A percentile compares a stretch with the other conserved stretches of the same genome.
Conservation (phyloP, 2,329 filamentous ascomycete genomes). For the Curvularia sp. region DNA sequence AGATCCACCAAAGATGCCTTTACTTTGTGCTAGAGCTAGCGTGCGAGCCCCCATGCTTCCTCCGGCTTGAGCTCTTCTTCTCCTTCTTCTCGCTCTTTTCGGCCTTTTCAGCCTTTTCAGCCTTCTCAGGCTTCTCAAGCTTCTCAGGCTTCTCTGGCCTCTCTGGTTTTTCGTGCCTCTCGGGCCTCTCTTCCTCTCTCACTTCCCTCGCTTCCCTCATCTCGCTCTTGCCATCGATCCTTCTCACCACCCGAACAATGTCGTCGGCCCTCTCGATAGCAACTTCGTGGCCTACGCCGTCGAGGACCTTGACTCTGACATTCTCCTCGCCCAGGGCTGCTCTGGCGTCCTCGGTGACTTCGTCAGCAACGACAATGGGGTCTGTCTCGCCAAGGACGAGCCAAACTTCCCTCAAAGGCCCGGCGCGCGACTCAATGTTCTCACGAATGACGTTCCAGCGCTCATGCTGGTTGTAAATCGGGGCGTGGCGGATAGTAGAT, state of each 20-base stretch:
- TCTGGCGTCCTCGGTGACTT: slow-evolving; percentile 68
- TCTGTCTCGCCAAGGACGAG: slow-evolving; percentile 73
- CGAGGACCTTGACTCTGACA: slow-evolving; percentile 63
- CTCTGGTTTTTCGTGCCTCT: slow-evolving; percentile 5
- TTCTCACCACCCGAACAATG: slow-evolving; percentile 55
- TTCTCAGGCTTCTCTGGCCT: background rate
- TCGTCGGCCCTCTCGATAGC: slow-evolving; percentile 67
- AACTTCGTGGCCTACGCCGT: slow-evolving; percentile 72
- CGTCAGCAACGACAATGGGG: slow-evolving; percentile 69
- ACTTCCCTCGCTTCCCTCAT: slow-evolving; percentile 3
- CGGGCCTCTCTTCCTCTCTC: slow-evolving; percentile 5
- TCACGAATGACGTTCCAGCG: slow-evolving; percentile 67
- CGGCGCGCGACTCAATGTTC: slow-evolving; percentile 38
- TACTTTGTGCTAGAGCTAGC: slow-evolving; percentile 17
- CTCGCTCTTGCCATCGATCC: slow-evolving; percentile 13
- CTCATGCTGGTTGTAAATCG: slow-evolving; percentile 69
- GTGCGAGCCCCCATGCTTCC: slow-evolving; percentile 19
- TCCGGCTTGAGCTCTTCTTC: slow-evolving; percentile 19
- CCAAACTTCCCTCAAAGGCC: slow-evolving; percentile 62
- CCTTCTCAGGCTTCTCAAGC: background rate
- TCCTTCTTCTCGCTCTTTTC: slow-evolving; percentile 16
- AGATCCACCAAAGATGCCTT: background rate
- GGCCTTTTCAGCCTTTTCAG: background rate
- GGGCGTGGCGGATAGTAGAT: slow-evolving; percentile 72
- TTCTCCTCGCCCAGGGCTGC: slow-evolving; percentile 64